Percentiles rank a stretch among this genome's conserved stretches.
These are phyloP conservation scores for Croton setiger DNA, from an alignment of 441 rosid genomes.

Conservation along the genomic window DNA sequence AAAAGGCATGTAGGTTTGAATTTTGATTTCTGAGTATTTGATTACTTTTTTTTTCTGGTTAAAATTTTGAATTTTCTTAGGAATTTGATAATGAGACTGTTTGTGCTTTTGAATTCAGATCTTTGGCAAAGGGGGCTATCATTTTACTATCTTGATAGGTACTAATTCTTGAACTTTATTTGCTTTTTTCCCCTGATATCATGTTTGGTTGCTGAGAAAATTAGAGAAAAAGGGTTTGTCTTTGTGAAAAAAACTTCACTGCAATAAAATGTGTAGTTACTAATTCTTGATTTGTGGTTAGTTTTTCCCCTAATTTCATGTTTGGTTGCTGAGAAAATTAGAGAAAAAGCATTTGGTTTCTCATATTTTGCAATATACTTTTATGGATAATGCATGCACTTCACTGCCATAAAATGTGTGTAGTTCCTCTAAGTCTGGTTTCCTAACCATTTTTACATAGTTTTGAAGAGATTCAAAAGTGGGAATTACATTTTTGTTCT, in stretches of 20 bases:
- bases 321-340: constrained; percentile 7
- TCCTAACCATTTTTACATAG: background rate
- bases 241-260: background rate
- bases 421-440: background rate
- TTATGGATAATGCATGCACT: background rate
- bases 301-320: background rate
- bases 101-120: constrained; percentile 37
- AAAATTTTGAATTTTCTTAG: background rate
- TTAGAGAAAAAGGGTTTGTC: background rate
- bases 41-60: background rate
- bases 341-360: background rate
- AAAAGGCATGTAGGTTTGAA: constrained; percentile 66
- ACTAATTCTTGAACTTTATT: constrained; percentile 15
- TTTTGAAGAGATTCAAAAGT: constrained; percentile 14
- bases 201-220: constrained; percentile 7
- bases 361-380: background rate
- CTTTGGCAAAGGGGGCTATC: constrained; percentile 96
- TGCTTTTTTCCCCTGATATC: background rate
- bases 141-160: constrained; percentile 84
- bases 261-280: constrained; percentile 36
- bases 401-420: background rate
- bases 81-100: constrained; percentile 4
- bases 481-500: background rate
- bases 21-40: constrained; percentile 13
- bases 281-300: constrained; percentile 2